phyloP scores from a whole-genome alignment of 345 rosid species.

The Luvunga scandens region DNA sequence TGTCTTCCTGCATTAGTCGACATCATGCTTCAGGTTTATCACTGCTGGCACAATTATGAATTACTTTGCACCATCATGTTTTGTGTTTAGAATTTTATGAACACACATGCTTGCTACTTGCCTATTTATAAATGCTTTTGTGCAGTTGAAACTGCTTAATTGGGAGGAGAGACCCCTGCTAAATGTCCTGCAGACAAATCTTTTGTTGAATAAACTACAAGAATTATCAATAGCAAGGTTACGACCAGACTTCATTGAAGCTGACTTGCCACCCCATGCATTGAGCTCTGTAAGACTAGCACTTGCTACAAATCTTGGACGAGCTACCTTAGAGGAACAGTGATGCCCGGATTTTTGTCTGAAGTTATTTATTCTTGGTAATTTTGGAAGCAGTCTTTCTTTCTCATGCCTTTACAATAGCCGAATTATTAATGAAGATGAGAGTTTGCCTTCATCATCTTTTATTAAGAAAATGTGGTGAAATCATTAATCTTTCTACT shows the following conservation, averaged over 20 bases:
- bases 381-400: background rate
- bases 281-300: slow-evolving; percentile 70
- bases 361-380: background rate
- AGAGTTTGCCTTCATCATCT: background rate
- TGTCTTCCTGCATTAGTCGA: background rate
- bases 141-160: slow-evolving; percentile 73
- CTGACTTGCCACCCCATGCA: slow-evolving; percentile 59
- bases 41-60: background rate
- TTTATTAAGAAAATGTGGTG: background rate
- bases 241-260: slow-evolving; percentile 65
- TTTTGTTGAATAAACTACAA: slow-evolving; percentile 79
- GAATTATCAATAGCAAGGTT: slow-evolving; percentile 71
- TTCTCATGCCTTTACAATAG: background rate
- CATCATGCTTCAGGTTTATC: background rate
- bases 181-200: slow-evolving; percentile 60
- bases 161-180: slow-evolving; percentile 72
- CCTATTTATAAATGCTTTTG: background rate
- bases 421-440: background rate
- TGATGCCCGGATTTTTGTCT: slow-evolving; percentile 9
- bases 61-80: background rate
- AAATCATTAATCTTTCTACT: background rate
- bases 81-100: background rate
- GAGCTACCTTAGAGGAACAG: slow-evolving; percentile 68
- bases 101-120: background rate
- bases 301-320: slow-evolving; percentile 82